Base-by-base conservation (phyloP, 139 green algal genomes). In the Eudorina sp. region DNA sequence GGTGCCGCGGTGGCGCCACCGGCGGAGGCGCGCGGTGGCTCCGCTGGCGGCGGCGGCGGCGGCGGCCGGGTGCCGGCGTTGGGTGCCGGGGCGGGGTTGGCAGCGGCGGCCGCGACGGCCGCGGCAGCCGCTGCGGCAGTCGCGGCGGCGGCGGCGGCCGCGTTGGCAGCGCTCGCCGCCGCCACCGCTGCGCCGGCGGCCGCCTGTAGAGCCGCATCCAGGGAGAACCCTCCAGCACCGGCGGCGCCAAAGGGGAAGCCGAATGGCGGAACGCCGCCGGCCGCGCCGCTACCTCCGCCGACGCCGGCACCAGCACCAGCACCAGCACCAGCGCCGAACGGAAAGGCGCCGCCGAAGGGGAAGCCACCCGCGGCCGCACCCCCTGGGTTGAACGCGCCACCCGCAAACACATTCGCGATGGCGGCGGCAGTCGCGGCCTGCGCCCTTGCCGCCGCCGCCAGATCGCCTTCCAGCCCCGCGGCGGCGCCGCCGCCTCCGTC, bases 171-270 rank as follows among this genome's bases (percentile, higher is more conserved):
- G 70, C 29, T 53, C 19, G 46, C 75, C 51, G 75, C 75, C 75
- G 75, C 75, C 46, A 31, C 75, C 75, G 75, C 75, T 31, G 75
- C 75, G 51, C 40, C 75, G 3, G 51, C 60, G 31, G 80, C 80
- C 8, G 31, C 27, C 23, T 51, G 58, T 23, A 53, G 36, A 5
- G 45, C 62, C 23, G 60, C 60, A 31, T 38, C 38, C 23, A 74
- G 14, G 31, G 55, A 45, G 11, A 27, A n/a, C 34, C 34, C 34
- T 1, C 25, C 21, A 1, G 31, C 18, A 21, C 8, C 9, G n/a
- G 8, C 46, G n/a, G 9, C 75, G n/a, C 4, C 18, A 27, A 38
- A 73, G 64, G 51, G n/a, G n/a, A n/a, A n/a, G n/a, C n/a, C n/a
- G n/a, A n/a, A n/a, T n/a, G n/a, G n/a, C n/a, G n/a, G n/a, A n/a